Percentiles rank a stretch among this genome's conserved stretches.
These are phyloP conservation scores for Fusarium liriodendri DNA, from an alignment of 2,329 filamentous ascomycete species.

Conservation along the genomic window DNA sequence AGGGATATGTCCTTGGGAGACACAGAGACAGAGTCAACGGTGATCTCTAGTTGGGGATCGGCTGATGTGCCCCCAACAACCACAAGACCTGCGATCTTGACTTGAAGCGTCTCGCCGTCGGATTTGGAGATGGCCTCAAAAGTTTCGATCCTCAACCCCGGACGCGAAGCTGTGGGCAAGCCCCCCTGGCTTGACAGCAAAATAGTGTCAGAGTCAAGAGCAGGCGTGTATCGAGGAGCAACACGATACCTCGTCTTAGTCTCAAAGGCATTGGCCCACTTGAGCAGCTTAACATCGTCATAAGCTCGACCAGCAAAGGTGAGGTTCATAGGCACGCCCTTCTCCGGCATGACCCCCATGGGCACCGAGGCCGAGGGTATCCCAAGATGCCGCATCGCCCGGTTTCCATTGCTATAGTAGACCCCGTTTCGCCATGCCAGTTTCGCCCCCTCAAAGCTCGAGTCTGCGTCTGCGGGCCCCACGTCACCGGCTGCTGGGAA, in stretches of 20 bases:
- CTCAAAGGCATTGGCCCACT: conserved; percentile 38
- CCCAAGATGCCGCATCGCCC: conserved; percentile 64
- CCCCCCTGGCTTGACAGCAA: background rate
- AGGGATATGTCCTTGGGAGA: background rate
- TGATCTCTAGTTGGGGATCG: background rate
- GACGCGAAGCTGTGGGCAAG: background rate
- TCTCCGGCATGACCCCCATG: conserved; percentile 61
- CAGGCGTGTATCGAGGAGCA: conserved; percentile 21
- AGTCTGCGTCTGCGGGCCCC: conserved; percentile 60
- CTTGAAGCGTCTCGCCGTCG: background rate
- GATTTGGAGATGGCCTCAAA: background rate
- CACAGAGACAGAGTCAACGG: background rate
- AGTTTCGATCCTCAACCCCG: background rate
- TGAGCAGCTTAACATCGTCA: conserved; percentile 51
- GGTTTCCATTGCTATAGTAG: conserved; percentile 65
- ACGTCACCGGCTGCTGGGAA: conserved; percentile 64
- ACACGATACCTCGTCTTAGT: background rate
- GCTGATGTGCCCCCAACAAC: background rate
- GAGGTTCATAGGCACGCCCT: conserved; percentile 62
- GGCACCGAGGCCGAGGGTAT: conserved; percentile 65
- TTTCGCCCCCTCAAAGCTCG: conserved; percentile 28
- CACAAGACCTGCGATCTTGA: background rate
- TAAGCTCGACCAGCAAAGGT: conserved; percentile 64
- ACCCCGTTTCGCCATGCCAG: conserved; percentile 55
- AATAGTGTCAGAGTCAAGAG: background rate